Evolutionary conservation across 2,329 filamentous ascomycete species (phyloP), one percentile per base, ranked within the genome.

Genomic region (Colletotrichum sojae): DNA sequence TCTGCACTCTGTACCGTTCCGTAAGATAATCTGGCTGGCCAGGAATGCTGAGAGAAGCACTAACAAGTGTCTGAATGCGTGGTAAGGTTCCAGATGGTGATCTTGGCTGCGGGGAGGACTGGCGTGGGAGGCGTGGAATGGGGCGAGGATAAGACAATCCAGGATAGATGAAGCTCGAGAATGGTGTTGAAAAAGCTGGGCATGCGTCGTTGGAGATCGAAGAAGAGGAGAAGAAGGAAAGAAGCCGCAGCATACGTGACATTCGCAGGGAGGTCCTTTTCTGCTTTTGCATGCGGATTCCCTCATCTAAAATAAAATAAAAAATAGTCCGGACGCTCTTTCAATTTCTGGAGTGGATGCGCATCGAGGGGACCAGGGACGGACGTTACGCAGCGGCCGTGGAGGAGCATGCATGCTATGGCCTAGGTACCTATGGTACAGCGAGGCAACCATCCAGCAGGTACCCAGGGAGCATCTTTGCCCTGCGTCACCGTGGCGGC

Each of bases 111-210:
- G 55, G 63, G 43, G 51, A 54, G 43, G 53, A 25, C 31, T 27
- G 51, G 31, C 20, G 40, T 25, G 57, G 27, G 40, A 40, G 16
- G 49, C 22, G 40, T 54, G 62, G 36, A 54, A 56, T 54, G 55
- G 55, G 43, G 49, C 49, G 62, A 66, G 43, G 31, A 66, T 46
- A 39, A 67, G 67, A 67, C 59, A 67, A 43, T 22, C 18, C 36
- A 52, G 8, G 39, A 51, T 25, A 52, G 53, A 55, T 45, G 62
- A 69, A 60, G 61, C 48, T 57, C 43, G 45, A 58, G 45, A 69
- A 61, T 56, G 52, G 55, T 43, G 66, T 39, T 61, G 36, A 16
- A 61, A 53, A 52, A 60, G 62, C 55, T 67, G 62, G 62, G 56
- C 62, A 54, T 67, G 62, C 62, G 63, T 69, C 49, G 61, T 27